A percentile compares a stretch with the other conserved stretches of the same genome.
phyloP scores from a whole-genome alignment of 2,329 filamentous ascomycete genomes.

The Alternaria dauci region DNA sequence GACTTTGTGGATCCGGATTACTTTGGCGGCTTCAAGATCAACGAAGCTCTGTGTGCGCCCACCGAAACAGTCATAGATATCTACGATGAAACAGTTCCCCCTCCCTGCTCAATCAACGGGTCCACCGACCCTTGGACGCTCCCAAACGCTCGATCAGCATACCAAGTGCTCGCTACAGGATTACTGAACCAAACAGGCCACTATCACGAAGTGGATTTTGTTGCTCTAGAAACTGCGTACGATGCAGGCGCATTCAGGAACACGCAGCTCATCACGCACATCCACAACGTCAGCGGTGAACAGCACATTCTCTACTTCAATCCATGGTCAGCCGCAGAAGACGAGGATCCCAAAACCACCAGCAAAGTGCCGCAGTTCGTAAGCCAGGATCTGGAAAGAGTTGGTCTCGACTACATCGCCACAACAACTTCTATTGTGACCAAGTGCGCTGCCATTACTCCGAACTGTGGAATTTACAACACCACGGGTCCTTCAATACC shows the following conservation, averaged over 20 bases:
- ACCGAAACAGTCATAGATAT: no score
- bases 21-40: neutral
- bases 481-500: neutral
- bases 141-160: neutral
- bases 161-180: neutral
- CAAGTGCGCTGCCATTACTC: neutral
- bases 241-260: neutral
- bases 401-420: neutral
- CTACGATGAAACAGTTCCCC: neutral
- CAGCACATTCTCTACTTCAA: neutral
- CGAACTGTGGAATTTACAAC: neutral
- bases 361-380: neutral
- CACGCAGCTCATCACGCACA: neutral
- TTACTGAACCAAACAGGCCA: neutral
- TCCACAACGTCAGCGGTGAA: neutral
- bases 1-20: neutral
- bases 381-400: neutral
- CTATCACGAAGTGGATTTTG: conserved; percentile 1
- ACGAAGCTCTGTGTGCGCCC: neutral
- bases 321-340: neutral
- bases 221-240: neutral
- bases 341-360: neutral
- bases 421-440: conserved; percentile 1
- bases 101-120: neutral
- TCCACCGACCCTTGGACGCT: neutral